Percentiles rank a stretch among this genome's conserved stretches.
Conservation (phyloP, 371 early-diverging fungal species). For the Rhizopus sp. region DNA sequence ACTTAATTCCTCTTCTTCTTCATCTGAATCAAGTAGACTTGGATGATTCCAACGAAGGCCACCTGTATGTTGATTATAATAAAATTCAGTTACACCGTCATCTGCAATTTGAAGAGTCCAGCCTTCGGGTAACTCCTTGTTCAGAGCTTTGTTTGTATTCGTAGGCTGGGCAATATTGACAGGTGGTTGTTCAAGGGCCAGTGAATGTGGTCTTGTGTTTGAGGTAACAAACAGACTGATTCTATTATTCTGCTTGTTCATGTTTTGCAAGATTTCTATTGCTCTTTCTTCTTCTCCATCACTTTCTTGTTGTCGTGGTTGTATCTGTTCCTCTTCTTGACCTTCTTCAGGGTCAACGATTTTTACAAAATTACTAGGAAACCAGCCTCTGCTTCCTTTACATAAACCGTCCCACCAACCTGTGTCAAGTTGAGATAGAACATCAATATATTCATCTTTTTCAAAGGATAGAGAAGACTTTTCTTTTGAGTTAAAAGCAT, state of each 20-base stretch:
- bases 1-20: slow-evolving; percentile 18
- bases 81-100: slow-evolving; percentile 28
- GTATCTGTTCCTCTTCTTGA: neutral
- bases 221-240: neutral
- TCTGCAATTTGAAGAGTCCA: slow-evolving; percentile 34
- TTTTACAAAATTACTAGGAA: slow-evolving; percentile 87
- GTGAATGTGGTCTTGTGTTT: slow-evolving; percentile 7
- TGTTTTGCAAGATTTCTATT: slow-evolving; percentile 6
- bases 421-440: slow-evolving; percentile 77
- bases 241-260: slow-evolving; percentile 5
- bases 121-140: slow-evolving; percentile 20
- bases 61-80: slow-evolving; percentile 28
- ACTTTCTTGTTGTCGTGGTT: neutral
- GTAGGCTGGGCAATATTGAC: neutral
- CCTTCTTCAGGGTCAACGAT: slow-evolving; percentile 34
- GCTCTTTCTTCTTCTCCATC: slow-evolving; percentile 21
- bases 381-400: slow-evolving; percentile 81
- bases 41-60: slow-evolving; percentile 31
- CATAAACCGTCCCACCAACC: slow-evolving; percentile 95
- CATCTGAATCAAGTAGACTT: slow-evolving; percentile 24
- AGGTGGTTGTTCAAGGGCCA: slow-evolving; percentile 4
- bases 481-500: slow-evolving; percentile 77
- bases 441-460: slow-evolving; percentile 83
- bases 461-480: slow-evolving; percentile 76
- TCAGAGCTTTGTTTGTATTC: slow-evolving; percentile 1